These are phyloP conservation scores for Aspergillus glaucus DNA, from an alignment of 2,329 filamentous ascomycete species.

Conservation along the genomic window DNA sequence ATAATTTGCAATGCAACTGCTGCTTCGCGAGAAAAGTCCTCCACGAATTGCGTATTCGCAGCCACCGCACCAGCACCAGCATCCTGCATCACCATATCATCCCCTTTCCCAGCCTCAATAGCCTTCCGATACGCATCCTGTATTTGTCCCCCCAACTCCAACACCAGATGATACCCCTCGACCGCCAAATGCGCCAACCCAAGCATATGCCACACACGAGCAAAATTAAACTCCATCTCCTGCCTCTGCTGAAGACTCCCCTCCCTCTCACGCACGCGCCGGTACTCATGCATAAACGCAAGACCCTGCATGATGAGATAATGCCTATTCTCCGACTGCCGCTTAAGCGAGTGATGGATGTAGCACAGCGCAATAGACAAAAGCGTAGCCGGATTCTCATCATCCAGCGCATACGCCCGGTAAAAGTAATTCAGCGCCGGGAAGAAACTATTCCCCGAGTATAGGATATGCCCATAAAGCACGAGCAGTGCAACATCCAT, in stretches of 20 bases:
- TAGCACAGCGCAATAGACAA: conserved; percentile 78
- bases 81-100: conserved; percentile 24
- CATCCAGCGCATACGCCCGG: conserved; percentile 65
- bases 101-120: conserved; percentile 35
- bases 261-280: conserved; percentile 49
- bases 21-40: conserved; percentile 62
- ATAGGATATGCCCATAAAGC: conserved; percentile 85
- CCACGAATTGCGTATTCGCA: conserved; percentile 26
- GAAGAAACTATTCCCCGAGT: conserved; percentile 73
- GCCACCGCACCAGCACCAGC: neutral
- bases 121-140: conserved; percentile 21
- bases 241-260: conserved; percentile 45
- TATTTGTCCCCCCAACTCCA: conserved; percentile 47
- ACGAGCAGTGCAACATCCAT: conserved; percentile 78
- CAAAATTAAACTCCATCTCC: conserved; percentile 79
- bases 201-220: conserved; percentile 66
- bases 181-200: conserved; percentile 68
- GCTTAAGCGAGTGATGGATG: conserved; percentile 81
- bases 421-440: conserved; percentile 85
- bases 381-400: conserved; percentile 69
- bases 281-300: conserved; percentile 70
- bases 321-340: conserved; percentile 84
- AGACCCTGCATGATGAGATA: conserved; percentile 81
- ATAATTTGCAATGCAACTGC: conserved; percentile 68
- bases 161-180: conserved; percentile 60